Percentiles rank a stretch among this genome's conserved stretches.
Conservation (phyloP, 352 stramenopile genomes). For the Salisapilia sapeloensis region DNA sequence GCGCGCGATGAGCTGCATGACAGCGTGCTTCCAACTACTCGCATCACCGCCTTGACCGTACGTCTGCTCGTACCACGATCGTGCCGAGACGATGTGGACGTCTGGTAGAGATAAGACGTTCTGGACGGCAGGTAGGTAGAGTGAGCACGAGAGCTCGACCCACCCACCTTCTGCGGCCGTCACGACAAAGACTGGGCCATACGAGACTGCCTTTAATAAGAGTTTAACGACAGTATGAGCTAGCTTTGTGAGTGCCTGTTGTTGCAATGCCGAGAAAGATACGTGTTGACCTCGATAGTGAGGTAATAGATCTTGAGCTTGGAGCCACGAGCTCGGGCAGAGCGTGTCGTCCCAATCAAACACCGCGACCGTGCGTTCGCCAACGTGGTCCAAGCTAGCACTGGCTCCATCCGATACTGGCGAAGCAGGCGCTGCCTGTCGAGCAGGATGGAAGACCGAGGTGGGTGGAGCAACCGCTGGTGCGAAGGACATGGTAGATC, state of each 20-base stretch:
- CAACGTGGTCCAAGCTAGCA: no score
- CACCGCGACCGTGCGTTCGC: slow-evolving; percentile 67
- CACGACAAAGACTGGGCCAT: slow-evolving; percentile 73
- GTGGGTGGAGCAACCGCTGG: no score
- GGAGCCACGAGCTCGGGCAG: slow-evolving; percentile 73
- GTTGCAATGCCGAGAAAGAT: slow-evolving; percentile 26
- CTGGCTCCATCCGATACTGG: no score
- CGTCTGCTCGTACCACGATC: slow-evolving; percentile 76
- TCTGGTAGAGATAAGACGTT: slow-evolving; percentile 47
- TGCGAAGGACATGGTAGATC: no score
- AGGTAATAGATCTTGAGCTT: slow-evolving; percentile 59
- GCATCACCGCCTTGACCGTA: slow-evolving; percentile 64
- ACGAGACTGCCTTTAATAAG: slow-evolving; percentile 52
- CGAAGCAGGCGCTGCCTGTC: no score
- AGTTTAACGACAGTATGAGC: slow-evolving; percentile 41
- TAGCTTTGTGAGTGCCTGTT: slow-evolving; percentile 35
- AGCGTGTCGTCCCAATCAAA: slow-evolving; percentile 84
- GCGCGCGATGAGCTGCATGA: slow-evolving; percentile 73
- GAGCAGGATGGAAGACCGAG: no score
- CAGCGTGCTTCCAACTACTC: slow-evolving; percentile 68
- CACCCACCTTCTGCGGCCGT: slow-evolving; percentile 68
- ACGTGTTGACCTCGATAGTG: slow-evolving; percentile 69
- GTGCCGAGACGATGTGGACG: slow-evolving; percentile 73
- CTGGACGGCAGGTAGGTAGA: slow-evolving; percentile 57
- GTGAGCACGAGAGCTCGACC: slow-evolving; percentile 67